Base-by-base conservation (phyloP, 106 monocot species). In the Alisma plantagoaquatica region DNA sequence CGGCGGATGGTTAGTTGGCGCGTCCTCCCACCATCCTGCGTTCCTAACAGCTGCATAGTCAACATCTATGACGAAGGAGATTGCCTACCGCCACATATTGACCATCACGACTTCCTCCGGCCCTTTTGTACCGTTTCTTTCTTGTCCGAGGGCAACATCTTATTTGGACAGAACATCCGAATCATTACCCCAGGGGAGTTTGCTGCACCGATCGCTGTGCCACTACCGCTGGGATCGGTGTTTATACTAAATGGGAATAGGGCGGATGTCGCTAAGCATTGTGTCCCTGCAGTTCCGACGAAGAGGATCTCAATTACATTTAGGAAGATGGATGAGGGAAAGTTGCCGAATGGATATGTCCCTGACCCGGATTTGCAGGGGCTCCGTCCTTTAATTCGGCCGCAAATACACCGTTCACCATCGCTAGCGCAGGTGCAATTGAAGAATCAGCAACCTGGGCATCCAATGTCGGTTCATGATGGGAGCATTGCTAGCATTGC, bases 301-400 rank as follows among this genome's bases (percentile, higher is more conserved):
- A 86, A 86, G 31, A 78, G 91, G 74, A 89, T 83, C 42, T 89
- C 89, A 2, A 83, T 89, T 33, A 89, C 89, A 8, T 89, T 89
- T 41, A 72, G 89, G 26, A 89, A 71, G 49, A 79, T 89, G 89
- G 79, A 83, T 48, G 59, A 67, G 30, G 41, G 43, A 19, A 75
- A 75, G 64, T 54, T 32, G 23, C 89, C 89, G 0, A 23, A 43
- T 3, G 48, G 28, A 3, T 83, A 73, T 62, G 33, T n/a, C 11
- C 68, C 65, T 0, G 89, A 89, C 10, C 76, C 70, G 0, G 89
- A 89, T 53, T 46, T 89, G 32, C 73, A 77, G 46, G 76, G 73
- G 38, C 55, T 89, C 10, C 53, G 41, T 12, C 79, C 83, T 3
- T 66, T 78, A 22, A n/a, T n/a, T n/a, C n/a, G n/a, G n/a, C n/a